These are phyloP conservation scores for Hemileccinum impolitum DNA, from an alignment of 768 basidiomycete genomes.

Conservation along the genomic window DNA sequence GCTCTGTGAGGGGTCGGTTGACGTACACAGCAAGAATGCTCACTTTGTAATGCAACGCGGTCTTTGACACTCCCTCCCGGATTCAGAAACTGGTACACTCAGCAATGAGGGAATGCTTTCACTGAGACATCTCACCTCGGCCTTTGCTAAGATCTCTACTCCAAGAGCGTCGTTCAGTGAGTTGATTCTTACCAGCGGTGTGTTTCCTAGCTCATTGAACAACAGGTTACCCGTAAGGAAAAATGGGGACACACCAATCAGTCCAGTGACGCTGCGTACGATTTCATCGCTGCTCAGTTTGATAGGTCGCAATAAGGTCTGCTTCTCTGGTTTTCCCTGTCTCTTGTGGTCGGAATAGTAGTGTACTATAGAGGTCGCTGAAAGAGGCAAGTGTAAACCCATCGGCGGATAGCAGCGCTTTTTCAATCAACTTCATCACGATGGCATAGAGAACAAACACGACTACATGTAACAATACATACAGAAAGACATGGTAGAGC, in stretches of 20 bases:
- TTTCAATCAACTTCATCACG: not conserved
- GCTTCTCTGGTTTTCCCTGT: slow-evolving; percentile 30
- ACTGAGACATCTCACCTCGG: slow-evolving; percentile 58
- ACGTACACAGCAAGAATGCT: slow-evolving; percentile 18
- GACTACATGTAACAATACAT: too few relatives aligned
- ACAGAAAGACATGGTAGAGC: not conserved
- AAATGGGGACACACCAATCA: slow-evolving; percentile 68
- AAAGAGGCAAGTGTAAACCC: slow-evolving; percentile 76
- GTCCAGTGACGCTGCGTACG: slow-evolving; percentile 72
- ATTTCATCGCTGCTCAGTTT: slow-evolving; percentile 75
- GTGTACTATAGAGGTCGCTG: slow-evolving; percentile 60
- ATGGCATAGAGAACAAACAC: too few relatives aligned
- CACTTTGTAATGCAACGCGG: slow-evolving; percentile 90
- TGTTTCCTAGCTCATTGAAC: slow-evolving; percentile 63
- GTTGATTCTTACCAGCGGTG: slow-evolving; percentile 87
- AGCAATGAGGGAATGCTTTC: not conserved
- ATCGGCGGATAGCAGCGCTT: slow-evolving; percentile 37
- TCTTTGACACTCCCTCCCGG: slow-evolving; percentile 98
- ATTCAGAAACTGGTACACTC: slow-evolving; percentile 76
- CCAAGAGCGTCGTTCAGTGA: slow-evolving; percentile 88
- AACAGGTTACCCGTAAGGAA: not conserved
- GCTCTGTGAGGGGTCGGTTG: not conserved
- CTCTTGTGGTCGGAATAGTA: slow-evolving; percentile 52
- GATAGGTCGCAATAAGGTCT: slow-evolving; percentile 52
- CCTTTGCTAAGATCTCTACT: slow-evolving; percentile 93